Evolutionary conservation across 108 stramenopile species (phyloP), one percentile per base, ranked within the genome.

Genomic region (Discostella pseudostelligera): DNA sequence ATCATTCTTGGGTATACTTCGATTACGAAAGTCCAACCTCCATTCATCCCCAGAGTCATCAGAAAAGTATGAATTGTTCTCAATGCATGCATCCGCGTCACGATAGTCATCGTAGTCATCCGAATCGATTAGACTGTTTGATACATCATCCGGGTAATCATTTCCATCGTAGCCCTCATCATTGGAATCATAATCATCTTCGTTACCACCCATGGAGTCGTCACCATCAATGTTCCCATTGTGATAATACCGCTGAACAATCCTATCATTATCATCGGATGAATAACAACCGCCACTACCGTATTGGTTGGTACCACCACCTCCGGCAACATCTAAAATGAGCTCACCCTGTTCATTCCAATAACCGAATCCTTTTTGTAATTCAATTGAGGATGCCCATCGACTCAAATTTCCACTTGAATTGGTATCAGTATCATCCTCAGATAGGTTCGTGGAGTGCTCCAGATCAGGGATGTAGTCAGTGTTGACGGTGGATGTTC

Each of bases 271-370:
- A 0, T 45, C 49, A 46, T 32, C 28, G 24, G 42, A 19, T 6
- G 49, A 48, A 47, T 26, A 57, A 59, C 24, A 32, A 32, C 5
- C 32, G 32, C 32, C 32, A 32, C 32, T 5, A 32, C 32, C 32
- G 32, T 3, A 3, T 32, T 32, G 32, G 4, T 32, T 5, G 32
- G 5, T 36, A 11, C 59, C 25, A 3, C 55, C 57, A n/a, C 50
- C 68, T 8, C 62, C 58, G 3, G 61, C 84, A 44, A 71, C 77
- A 47, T 78, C 72, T 32, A 93, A 56, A 13, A 93, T 62, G 2
- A 93, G 69, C 62, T 89, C 85, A 16, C 91, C 91, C 36, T 79
- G 65, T 53, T 87, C 81, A 14, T 80, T 83, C 87, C 87, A 89
- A 54, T 81, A 89, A 0, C 86, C 91, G 17, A 87, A 77, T 14